A percentile compares a stretch with the other conserved stretches of the same genome.
Evolutionary conservation across 177 flowering plant genomes (phyloP).

Genomic region (Viscum album): DNA sequence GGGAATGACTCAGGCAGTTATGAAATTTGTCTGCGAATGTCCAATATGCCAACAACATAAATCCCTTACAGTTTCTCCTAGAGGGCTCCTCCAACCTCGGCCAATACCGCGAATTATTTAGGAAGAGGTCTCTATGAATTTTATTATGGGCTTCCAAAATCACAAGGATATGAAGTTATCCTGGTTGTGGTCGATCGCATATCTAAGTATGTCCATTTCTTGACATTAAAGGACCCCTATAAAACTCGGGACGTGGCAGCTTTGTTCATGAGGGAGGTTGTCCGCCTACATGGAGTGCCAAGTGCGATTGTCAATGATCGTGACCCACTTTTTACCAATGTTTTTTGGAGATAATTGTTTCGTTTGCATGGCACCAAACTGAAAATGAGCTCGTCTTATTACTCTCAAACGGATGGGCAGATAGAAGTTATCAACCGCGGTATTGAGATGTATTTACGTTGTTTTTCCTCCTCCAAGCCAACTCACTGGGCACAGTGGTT

Average conservation of each 20-base stretch:
- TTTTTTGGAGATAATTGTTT: background rate
- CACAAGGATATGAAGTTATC: background rate
- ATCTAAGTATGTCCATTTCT: conserved; percentile 3
- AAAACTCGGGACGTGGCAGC: background rate
- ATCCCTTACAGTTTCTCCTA: background rate
- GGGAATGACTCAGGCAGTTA: background rate
- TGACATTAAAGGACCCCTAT: background rate
- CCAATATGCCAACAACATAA: background rate
- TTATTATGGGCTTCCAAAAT: background rate
- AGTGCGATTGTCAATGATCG: background rate
- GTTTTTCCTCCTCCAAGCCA: background rate
- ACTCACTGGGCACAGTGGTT: background rate
- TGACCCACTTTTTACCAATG: background rate
- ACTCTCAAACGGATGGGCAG: conserved; percentile 3
- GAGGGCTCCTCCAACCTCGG: conserved; percentile 3
- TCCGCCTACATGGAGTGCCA: too few species aligned
- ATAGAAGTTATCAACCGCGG: background rate
- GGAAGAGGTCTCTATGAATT: background rate
- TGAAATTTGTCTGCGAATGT: background rate
- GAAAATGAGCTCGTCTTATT: background rate
- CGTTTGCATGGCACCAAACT: background rate
- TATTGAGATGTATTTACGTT: background rate
- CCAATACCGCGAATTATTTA: background rate
- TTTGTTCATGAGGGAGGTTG: too few species aligned
- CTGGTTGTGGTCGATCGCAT: conserved; percentile 8